Evolutionary conservation across 306 rosid genomes (phyloP), one percentile per base, ranked within the genome.

Genomic region (Prunus armeniaca): DNA sequence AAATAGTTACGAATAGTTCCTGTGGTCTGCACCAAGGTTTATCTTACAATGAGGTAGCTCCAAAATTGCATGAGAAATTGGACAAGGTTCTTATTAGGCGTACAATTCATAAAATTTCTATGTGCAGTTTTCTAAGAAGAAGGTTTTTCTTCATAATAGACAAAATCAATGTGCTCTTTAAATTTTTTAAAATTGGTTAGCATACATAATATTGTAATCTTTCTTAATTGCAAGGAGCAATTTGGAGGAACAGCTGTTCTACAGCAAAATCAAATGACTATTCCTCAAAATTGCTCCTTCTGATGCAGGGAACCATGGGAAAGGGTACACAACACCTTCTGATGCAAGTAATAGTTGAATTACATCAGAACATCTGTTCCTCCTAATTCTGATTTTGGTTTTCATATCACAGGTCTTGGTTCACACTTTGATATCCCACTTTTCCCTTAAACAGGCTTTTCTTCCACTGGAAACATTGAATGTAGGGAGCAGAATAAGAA

Each of bases 11-110:
- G 43, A 38, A 79, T 62, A 47, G 69, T 64, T 57, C 63, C n/a
- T n/a, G 68, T 4, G 17, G 14, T 27, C 47, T 14, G 17, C 32
- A 12, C 67, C 25, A 11, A 19, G 41, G 55, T 60, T 64, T 49
- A 58, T 13, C 51, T 50, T 51, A 65, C 49, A 34, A 5, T 34
- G 50, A 65, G 61, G 84, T 25, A 70, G 83, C 72, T 76, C 22
- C 57, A 80, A 76, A 65, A 79, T 74, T 56, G 49, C n/a, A 28
- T 19, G 28, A 61, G 13, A 68, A 60, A 67, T 9, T 60, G 49
- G 43, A 51, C 19, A 61, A 25, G 15, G 9, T 38, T 46, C 62
- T 64, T 24, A 47, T 20, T 50, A 56, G 60, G 65, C 27, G n/a
- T 25, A 22, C 63, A 52, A 17, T 30, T 54, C 27, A 14, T 24